Base-by-base conservation (phyloP, 768 basidiomycete species). In the Gymnopilus dilepis region DNA sequence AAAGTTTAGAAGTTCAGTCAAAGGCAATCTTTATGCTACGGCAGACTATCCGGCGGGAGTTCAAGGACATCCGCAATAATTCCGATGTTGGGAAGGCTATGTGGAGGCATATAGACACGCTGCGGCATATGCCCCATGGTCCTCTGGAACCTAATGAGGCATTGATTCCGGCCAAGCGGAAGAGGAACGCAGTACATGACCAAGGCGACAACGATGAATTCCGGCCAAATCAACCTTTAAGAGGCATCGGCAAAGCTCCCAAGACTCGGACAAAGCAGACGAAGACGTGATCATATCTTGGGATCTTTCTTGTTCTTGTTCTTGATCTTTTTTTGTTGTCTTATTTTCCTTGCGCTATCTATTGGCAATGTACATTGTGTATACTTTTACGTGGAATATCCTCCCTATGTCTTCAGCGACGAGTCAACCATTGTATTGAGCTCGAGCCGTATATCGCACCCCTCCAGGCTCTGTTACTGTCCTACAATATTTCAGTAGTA, bases 401-500 rank as follows among this genome's bases (percentile, higher is more conserved):
- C 31, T 17, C 47, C 11, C 22, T 3, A 9, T 13, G 43, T 30
- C n/a, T n/a, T n/a, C n/a, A n/a, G n/a, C n/a, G n/a, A n/a, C 22
- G 47, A 28, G 21, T 67, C 64, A 86, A 33, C 78, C 81, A 69
- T 75, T 84, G 68, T 87, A 87, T 68, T 85, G 85, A 30, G 81
- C 84, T 64, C 91, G 78, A 1, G 90, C 83, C 1, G 89, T 91
- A 73, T 94, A 97, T 83, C 86, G 91, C 34, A 85, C 72, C 0
- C 89, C 90, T 11, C 84, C 80, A 0, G 80, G 69, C 54, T 91
- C 89, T 54, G 89, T 92, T 42, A 88, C 82, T 2, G 91, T 85
- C 47, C 96, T 80, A 34, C 92, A 92, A 69, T 90, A 92, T 76
- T 95, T 98, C 42, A 94, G 83, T 38, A 97, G 76, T 63, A 97